These are phyloP conservation scores for Coemansia sp. DNA, from an alignment of 192 early-diverging fungal genomes.

Conservation along the genomic window DNA sequence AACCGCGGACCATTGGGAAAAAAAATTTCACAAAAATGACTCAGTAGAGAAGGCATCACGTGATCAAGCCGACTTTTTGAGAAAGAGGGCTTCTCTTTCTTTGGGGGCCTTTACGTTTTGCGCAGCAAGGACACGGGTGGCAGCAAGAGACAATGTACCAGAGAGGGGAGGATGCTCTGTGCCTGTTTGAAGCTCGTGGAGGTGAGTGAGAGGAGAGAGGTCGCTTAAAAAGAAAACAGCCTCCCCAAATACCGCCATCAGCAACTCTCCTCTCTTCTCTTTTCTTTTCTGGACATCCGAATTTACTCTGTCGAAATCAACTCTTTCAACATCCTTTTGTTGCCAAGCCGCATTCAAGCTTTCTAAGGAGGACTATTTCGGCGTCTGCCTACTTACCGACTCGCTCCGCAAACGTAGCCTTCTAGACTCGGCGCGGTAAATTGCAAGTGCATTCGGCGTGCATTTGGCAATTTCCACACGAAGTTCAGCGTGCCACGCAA, in stretches of 20 bases:
- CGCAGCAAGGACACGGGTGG: neutral
- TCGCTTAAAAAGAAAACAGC: too few relatives aligned
- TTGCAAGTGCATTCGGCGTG: slow-evolving; percentile 30
- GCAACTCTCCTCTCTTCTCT: neutral
- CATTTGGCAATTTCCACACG: slow-evolving; percentile 25
- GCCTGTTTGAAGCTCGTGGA: too few relatives aligned
- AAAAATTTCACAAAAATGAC: neutral
- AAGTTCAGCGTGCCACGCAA: slow-evolving; percentile 34
- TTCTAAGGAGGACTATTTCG: neutral
- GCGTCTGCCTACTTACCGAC: slow-evolving; percentile 1
- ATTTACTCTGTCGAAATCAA: too few relatives aligned
- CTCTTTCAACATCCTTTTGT: neutral
- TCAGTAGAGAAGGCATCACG: neutral
- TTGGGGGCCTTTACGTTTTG: neutral
- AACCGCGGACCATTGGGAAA: neutral
- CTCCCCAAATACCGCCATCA: neutral
- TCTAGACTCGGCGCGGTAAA: slow-evolving; percentile 12
- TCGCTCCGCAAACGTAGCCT: slow-evolving; percentile 11
- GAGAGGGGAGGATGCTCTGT: neutral
- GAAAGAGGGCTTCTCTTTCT: neutral
- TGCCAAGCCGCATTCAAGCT: neutral
- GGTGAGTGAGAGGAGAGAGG: too few relatives aligned
- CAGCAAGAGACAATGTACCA: neutral
- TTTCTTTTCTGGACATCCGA: too few relatives aligned
- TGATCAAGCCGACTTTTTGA: neutral